A percentile compares a stretch with the other conserved stretches of the same genome.
phyloP scores from a whole-genome alignment of 169 alveolate genomes.

The Plasmodium ovale region DNA sequence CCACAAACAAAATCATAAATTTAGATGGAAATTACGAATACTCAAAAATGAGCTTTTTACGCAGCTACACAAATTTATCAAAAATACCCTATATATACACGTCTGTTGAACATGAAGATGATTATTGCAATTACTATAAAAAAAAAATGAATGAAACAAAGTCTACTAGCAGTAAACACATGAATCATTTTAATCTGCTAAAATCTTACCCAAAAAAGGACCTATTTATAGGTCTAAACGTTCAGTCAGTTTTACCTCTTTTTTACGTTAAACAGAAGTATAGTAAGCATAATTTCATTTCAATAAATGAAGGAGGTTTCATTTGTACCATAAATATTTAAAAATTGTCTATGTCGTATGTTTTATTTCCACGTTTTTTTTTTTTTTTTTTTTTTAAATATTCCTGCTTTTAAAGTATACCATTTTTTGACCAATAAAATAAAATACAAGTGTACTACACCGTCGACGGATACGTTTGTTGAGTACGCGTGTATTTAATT shows the following conservation, averaged over 20 bases:
- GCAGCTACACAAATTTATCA: slow-evolving; percentile 60
- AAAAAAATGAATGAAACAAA: slow-evolving; percentile 53
- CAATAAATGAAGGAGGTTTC: slow-evolving; percentile 73
- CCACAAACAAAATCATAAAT: slow-evolving; percentile 31
- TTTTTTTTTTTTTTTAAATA: neutral
- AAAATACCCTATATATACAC: slow-evolving; percentile 69
- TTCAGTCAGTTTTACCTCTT: slow-evolving; percentile 75
- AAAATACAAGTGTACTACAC: neutral
- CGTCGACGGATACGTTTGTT: neutral
- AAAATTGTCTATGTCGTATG: neutral
- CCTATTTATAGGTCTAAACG: slow-evolving; percentile 72
- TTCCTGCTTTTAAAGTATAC: neutral
- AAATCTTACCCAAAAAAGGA: slow-evolving; percentile 68
- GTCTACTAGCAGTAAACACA: slow-evolving; percentile 44
- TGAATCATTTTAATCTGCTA: slow-evolving; percentile 61
- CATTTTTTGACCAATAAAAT: no score
- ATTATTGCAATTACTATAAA: slow-evolving; percentile 63
- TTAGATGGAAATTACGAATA: slow-evolving; percentile 51
- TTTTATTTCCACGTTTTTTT: neutral
- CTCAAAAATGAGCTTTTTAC: slow-evolving; percentile 30
- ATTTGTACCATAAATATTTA: slow-evolving; percentile 75
- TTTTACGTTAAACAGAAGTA: slow-evolving; percentile 71
- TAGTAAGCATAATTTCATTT: slow-evolving; percentile 71
- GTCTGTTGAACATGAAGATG: slow-evolving; percentile 27
- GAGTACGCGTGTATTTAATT: neutral